These are phyloP conservation scores for Quercus suber DNA, from an alignment of 306 rosid species.

Conservation along the genomic window DNA sequence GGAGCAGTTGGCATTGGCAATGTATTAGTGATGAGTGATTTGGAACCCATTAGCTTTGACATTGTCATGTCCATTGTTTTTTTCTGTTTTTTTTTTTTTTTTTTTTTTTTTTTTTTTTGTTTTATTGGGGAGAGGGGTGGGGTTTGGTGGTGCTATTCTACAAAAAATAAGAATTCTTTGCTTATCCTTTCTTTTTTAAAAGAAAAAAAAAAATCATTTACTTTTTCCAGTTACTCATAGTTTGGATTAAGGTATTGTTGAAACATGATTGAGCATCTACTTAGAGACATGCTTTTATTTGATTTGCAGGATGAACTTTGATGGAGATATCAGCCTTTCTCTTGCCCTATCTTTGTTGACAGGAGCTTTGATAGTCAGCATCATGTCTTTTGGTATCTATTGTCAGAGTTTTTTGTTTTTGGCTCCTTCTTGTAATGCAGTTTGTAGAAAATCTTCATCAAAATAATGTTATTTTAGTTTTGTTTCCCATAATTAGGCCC, in stretches of 20 bases:
- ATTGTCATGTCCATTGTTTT: not conserved
- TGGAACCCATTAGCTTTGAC: not conserved
- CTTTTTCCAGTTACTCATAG: not conserved
- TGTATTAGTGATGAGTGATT: not conserved
- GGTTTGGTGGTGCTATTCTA: not conserved
- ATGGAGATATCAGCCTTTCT: constrained; percentile 13
- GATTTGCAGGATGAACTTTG: constrained; percentile 78
- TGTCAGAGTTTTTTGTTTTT: not conserved
- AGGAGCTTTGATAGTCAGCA: not conserved
- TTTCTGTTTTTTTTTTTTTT: no score
- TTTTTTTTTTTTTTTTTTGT: not conserved
- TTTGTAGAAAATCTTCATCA: not conserved
- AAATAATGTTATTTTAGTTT: no score
- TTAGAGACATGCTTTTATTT: constrained; percentile 3
- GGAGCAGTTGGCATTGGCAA: not conserved
- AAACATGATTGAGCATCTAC: not conserved
- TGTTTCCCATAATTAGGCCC: no score
- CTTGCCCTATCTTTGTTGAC: not conserved
- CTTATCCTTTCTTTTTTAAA: not conserved
- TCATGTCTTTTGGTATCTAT: not conserved
- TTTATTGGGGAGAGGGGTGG: not conserved
- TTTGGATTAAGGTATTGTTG: not conserved
- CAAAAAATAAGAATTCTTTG: not conserved
- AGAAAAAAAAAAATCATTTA: no score
- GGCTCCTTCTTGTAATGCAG: not conserved